Percentiles rank a stretch among this genome's conserved stretches.
phyloP scores from a whole-genome alignment of 345 rosid genomes.

The Gossypium stocksii region DNA sequence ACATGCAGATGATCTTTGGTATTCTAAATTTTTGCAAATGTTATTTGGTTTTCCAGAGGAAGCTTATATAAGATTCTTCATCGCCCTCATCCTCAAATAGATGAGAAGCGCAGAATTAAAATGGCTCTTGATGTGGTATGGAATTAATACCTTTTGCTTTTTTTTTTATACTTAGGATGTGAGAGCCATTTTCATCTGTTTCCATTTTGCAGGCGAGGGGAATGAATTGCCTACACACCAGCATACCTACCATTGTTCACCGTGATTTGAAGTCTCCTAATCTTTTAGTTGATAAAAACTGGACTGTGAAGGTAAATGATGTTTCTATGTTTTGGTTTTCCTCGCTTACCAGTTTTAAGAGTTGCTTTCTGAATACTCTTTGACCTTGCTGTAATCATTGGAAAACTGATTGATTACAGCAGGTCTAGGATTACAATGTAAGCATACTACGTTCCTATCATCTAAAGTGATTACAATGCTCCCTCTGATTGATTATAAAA shows the following conservation, averaged over 20 bases:
- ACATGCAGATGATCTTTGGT: neutral
- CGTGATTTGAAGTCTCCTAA: constrained; percentile 98
- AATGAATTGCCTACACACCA: constrained; percentile 97
- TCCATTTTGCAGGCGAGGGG: constrained; percentile 77
- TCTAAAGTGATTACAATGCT: neutral
- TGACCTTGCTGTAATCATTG: neutral
- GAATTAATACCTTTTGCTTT: constrained; percentile 2
- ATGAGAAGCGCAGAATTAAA: constrained; percentile 87
- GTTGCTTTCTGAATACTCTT: neutral
- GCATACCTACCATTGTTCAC: constrained; percentile 94
- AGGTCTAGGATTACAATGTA: neutral
- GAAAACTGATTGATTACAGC: neutral
- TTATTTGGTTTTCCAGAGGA: constrained; percentile 55
- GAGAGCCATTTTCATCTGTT: constrained; percentile 1
- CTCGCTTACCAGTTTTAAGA: neutral
- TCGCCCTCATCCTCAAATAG: constrained; percentile 88
- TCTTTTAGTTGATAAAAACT: constrained; percentile 95
- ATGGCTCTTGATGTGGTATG: constrained; percentile 99
- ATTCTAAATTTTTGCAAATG: constrained; percentile 18
- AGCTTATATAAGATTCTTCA: constrained; percentile 90
- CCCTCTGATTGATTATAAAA: neutral
- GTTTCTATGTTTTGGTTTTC: neutral
- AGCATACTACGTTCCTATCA: neutral
- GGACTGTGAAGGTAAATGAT: constrained; percentile 84
- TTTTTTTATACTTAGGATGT: neutral